A percentile compares a stretch with the other conserved stretches of the same genome.
phyloP scores from a whole-genome alignment of 164 flowering plant species.

The Kalanchoe fedtschenkoi region DNA sequence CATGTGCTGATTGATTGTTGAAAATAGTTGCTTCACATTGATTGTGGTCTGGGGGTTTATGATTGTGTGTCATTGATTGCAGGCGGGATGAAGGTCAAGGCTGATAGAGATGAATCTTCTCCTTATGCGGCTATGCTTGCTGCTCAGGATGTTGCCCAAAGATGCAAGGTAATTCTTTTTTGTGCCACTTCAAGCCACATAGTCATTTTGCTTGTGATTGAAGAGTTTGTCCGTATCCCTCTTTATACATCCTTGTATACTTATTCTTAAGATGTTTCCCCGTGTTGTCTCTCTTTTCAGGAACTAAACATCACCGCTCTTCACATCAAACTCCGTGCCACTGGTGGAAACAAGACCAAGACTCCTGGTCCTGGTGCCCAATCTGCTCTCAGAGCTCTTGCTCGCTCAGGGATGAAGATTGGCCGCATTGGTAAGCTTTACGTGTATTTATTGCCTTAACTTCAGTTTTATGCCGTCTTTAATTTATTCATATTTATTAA shows the following conservation, averaged over 20 bases:
- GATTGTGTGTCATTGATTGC: neutral
- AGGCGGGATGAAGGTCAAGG: conserved; percentile 77
- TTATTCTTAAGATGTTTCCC: neutral
- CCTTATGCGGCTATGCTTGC: conserved; percentile 83
- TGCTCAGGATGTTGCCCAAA: conserved; percentile 54
- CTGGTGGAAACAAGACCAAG: conserved; percentile 76
- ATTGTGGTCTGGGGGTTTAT: neutral
- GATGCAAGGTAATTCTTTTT: conserved; percentile 47
- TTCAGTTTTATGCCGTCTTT: too few species aligned
- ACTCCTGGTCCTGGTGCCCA: conserved; percentile 85
- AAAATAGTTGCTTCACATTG: neutral
- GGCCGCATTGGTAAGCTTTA: conserved; percentile 49
- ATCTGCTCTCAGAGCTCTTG: conserved; percentile 63
- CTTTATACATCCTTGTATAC: neutral
- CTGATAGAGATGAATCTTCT: conserved; percentile 66
- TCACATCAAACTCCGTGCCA: conserved; percentile 67
- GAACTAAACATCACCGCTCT: conserved; percentile 64
- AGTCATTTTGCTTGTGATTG: too few species aligned
- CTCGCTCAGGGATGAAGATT: conserved; percentile 53
- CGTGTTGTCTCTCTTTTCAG: conserved; percentile 16
- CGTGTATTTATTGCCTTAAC: too few species aligned
- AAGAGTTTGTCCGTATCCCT: too few species aligned
- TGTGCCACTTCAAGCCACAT: neutral
- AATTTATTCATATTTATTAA: too few species aligned
- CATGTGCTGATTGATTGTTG: too few species aligned